Base-by-base conservation (phyloP, 371 early-diverging fungal species). In the Cokeromyces recurvatus region DNA sequence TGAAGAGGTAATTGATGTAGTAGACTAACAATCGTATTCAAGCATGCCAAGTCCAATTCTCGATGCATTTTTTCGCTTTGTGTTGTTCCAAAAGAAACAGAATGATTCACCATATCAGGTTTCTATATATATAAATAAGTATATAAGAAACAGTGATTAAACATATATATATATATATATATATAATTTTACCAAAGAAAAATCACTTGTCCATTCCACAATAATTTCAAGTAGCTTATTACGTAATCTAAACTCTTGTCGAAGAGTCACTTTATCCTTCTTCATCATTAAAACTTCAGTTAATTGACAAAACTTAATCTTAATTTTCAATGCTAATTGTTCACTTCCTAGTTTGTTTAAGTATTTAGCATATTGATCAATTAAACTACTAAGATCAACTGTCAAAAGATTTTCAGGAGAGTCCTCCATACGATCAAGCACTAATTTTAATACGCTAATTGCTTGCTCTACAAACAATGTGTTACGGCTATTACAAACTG, bases 401-500 rank as follows among this genome's bases (percentile, higher is more conserved):
- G 82, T 78, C 52, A 85, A 77, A 15, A 84, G 59, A 59, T 73
- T 85, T 49, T 82, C 87, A 34, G 74, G 64, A 0, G 81, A 77
- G 7, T 81, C 82, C 27, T 84, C 83, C 65, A 87, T 82, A 21
- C 93, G 89, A 24, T 95, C 94, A 27, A 91, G 60, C 0, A 91
- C 86, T 22, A 87, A 62, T 49, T 89, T 90, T 32, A 94, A 73
- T 1, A 95, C 90, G 25, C 85, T 85, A 23, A 92, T 89, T 27
- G 88, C 86, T 60, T 91, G 90, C 55, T 92, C 94, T 16, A 92
- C 86, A 77, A 91, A 91, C 48, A 92, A 69, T 3, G 92, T 92
- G 59, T 87, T 87, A 23, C 86, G 81, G 15, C 88, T 85, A 27
- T 79, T 85, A 42, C 85, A 85, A 41, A 77, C 77, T 25, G 85